Evolutionary conservation across 331 rosid species (phyloP), one percentile per base, ranked within the genome.

Genomic region (Telfairia occidentalis): DNA sequence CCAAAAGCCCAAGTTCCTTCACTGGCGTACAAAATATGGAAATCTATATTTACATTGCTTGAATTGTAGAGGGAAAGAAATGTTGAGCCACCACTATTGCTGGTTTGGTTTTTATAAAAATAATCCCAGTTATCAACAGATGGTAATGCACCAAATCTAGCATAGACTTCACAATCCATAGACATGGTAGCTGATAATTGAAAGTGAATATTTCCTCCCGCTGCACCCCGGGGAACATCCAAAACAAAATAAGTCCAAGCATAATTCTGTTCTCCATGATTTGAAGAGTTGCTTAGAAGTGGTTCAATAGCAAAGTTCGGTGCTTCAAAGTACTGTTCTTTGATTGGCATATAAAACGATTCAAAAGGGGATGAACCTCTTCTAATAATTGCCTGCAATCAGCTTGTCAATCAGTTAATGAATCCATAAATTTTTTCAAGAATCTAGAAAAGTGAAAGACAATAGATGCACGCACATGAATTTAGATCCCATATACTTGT

Each of bases 1-100:
- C 97, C 98, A 67, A 93, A 83, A 81, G 83, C 84, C 98, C 98
- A 93, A 49, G 91, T 88, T 76, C 98, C 98, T 91, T 93, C 98
- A 85, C 90, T 89, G 63, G 85, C 83, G 50, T 90, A 93, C 77
- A 91, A 81, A 71, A 93, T 78, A 82, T 91, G 84, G 79, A 93
- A 91, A 59, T 93, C 96, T 21, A 91, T 52, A 70, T 80, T 83
- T 29, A 84, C 81, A 42, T 85, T 86, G 32, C 86, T 91, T 26
- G 98, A 88, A 80, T 86, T 86, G 77, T 83, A 88, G 57, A 84
- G 77, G 85, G 84, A 82, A 73, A 93, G 87, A 84, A 93, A 93
- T 87, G 73, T 66, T 52, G 92, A 89, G 69, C 89, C 85, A 35
- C 80, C 84, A 64, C 96, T 93, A 76, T 81, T 91, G 76, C 83